phyloP scores from a whole-genome alignment of 495 filamentous ascomycete genomes.

The Penicillium pancosmium region DNA sequence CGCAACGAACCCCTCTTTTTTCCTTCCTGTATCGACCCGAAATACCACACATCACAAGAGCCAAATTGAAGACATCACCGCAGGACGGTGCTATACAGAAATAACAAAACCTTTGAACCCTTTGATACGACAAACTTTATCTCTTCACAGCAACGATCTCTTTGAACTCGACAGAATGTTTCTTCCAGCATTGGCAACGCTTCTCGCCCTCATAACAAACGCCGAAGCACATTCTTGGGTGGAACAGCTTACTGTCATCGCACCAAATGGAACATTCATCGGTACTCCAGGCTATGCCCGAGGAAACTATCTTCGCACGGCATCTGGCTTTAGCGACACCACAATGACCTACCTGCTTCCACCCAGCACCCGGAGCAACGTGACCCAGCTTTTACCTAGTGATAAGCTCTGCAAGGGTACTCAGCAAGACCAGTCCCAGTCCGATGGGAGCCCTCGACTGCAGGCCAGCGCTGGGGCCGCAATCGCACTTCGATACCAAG shows the following conservation, averaged over 20 bases:
- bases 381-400: slow-evolving; percentile 29
- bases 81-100: slow-evolving; percentile 13
- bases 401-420: slow-evolving; percentile 57
- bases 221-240: slow-evolving; percentile 74
- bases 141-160: neutral
- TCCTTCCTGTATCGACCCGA: neutral
- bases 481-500: slow-evolving; percentile 74
- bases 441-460: slow-evolving; percentile 60
- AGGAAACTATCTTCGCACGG: slow-evolving; percentile 56
- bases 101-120: neutral
- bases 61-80: slow-evolving; percentile 7
- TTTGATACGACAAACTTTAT: neutral
- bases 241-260: slow-evolving; percentile 69
- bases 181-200: slow-evolving; percentile 13
- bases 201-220: slow-evolving; percentile 40
- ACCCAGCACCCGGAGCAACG: slow-evolving; percentile 36
- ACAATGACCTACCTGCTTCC: slow-evolving; percentile 58
- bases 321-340: slow-evolving; percentile 51
- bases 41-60: neutral
- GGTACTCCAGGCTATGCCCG: slow-evolving; percentile 70
- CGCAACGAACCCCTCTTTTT: neutral
- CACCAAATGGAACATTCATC: slow-evolving; percentile 71
- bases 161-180: slow-evolving; percentile 16
- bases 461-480: slow-evolving; percentile 66
- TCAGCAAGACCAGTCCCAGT: slow-evolving; percentile 57